Conservation (phyloP, 1,284 basidiomycete species). For the Ganoderma multipileum region DNA sequence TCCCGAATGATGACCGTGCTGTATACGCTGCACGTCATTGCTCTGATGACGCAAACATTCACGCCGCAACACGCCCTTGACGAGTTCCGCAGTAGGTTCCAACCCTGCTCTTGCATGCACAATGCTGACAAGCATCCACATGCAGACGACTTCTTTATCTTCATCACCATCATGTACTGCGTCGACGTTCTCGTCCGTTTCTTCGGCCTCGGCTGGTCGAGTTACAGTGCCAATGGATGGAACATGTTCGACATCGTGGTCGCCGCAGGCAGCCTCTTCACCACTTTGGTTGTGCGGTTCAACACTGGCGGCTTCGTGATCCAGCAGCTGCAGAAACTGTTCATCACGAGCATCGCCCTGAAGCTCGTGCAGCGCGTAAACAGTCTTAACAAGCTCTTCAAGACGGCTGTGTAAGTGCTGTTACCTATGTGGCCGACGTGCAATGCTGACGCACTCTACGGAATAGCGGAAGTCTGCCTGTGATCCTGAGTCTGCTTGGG, state of each 20-base stretch:
- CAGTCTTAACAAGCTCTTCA: constrained; percentile 94
- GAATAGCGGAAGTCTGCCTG: constrained; percentile 83
- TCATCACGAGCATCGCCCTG: constrained; percentile 92
- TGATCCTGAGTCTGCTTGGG: constrained; percentile 85
- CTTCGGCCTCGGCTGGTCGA: constrained; percentile 85
- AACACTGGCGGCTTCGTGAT: constrained; percentile 57
- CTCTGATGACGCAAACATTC: constrained; percentile 89
- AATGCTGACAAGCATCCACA: not conserved
- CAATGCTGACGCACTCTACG: not conserved
- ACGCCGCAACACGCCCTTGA: constrained; percentile 63
- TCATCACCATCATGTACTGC: constrained; percentile 77
- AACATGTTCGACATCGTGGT: constrained; percentile 92
- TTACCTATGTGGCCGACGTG: constrained; percentile 1
- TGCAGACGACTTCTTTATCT: constrained; percentile 82
- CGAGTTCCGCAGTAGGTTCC: constrained; percentile 67
- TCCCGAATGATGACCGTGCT: constrained; percentile 82
- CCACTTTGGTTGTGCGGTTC: constrained; percentile 81
- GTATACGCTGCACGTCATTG: constrained; percentile 86
- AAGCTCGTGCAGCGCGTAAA: constrained; percentile 94
- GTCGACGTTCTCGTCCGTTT: constrained; percentile 84
- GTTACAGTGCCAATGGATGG: constrained; percentile 90
- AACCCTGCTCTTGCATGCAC: not conserved
- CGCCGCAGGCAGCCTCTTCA: constrained; percentile 84
- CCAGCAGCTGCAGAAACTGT: constrained; percentile 91
- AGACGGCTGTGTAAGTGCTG: constrained; percentile 85